Percentiles rank a stretch among this genome's conserved stretches.
Evolutionary conservation across 805 yeast genomes (phyloP).

Genomic region (Hanseniaspora lindneri): DNA sequence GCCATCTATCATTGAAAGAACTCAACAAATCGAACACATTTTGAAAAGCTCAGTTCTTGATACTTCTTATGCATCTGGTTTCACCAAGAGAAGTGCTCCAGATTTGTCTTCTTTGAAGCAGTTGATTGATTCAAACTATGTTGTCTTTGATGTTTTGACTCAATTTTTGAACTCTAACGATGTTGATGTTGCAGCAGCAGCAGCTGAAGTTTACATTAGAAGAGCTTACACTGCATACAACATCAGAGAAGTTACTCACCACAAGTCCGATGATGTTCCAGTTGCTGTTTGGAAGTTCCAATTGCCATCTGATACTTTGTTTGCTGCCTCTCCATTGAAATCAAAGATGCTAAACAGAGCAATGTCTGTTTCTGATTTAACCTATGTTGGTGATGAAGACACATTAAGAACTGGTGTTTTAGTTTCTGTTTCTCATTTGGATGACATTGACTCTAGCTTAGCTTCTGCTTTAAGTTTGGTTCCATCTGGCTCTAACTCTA

Average conservation of each 20-base stretch:
- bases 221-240: constrained; percentile 95
- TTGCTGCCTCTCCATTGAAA: constrained; percentile 46
- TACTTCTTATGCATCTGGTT: constrained; percentile 76
- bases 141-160: constrained; percentile 88
- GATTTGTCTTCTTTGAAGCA: constrained; percentile 69
- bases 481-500: constrained; percentile 37
- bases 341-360: constrained; percentile 60
- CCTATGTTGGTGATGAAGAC: constrained; percentile 68
- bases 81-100: constrained; percentile 66
- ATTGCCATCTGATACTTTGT: constrained; percentile 71
- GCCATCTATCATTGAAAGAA: constrained; percentile 91
- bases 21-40: constrained; percentile 94
- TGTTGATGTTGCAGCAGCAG: constrained; percentile 85
- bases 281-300: constrained; percentile 81
- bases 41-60: constrained; percentile 83
- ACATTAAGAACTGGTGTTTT: constrained; percentile 76
- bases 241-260: constrained; percentile 62
- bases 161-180: constrained; percentile 79
- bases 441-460: constrained; percentile 78
- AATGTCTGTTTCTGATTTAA: constrained; percentile 82
- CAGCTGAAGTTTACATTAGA: constrained; percentile 91
- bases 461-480: constrained; percentile 61
- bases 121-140: constrained; percentile 90
- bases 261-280: constrained; percentile 45
- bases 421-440: constrained; percentile 69